Conservation (phyloP, 768 basidiomycete species). For the Omphalotus guepiniiformis region DNA sequence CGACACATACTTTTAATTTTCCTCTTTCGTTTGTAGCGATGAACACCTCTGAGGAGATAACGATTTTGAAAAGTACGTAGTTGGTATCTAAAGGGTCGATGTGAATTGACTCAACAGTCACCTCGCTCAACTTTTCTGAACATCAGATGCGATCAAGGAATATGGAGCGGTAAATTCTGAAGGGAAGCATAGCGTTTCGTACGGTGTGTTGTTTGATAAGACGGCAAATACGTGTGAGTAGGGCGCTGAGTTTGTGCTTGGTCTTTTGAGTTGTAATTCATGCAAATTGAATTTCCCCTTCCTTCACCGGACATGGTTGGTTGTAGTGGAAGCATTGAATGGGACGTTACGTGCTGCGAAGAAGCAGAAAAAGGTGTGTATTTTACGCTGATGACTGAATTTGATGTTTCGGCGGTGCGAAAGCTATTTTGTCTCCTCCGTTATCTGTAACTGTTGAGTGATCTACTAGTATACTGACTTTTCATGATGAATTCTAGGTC, state of each 20-base stretch:
- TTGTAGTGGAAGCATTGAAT: slow-evolving; percentile 44
- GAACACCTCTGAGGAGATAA: slow-evolving; percentile 32
- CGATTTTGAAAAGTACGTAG: slow-evolving; percentile 28
- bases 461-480: too few relatives aligned
- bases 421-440: background rate
- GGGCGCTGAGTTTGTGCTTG: too few relatives aligned
- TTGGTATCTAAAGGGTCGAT: too few relatives aligned
- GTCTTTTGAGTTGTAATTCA: background rate
- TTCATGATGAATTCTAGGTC: too few relatives aligned
- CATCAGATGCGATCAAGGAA: slow-evolving; percentile 38
- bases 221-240: slow-evolving; percentile 41
- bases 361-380: slow-evolving; percentile 39
- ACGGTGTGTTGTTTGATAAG: slow-evolving; percentile 43
- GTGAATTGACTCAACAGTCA: too few relatives aligned
- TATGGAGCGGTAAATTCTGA: slow-evolving; percentile 34
- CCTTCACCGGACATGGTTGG: background rate
- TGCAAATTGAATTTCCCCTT: background rate
- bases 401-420: background rate
- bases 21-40: slow-evolving; percentile 10
- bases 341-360: slow-evolving; percentile 44
- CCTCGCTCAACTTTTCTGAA: too few relatives aligned
- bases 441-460: too few relatives aligned
- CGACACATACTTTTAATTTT: background rate
- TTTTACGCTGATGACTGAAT: background rate
- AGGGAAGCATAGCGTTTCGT: slow-evolving; percentile 33